Evolutionary conservation across 129 eudicot species (phyloP).

Genomic region (Calendula officinalis): DNA sequence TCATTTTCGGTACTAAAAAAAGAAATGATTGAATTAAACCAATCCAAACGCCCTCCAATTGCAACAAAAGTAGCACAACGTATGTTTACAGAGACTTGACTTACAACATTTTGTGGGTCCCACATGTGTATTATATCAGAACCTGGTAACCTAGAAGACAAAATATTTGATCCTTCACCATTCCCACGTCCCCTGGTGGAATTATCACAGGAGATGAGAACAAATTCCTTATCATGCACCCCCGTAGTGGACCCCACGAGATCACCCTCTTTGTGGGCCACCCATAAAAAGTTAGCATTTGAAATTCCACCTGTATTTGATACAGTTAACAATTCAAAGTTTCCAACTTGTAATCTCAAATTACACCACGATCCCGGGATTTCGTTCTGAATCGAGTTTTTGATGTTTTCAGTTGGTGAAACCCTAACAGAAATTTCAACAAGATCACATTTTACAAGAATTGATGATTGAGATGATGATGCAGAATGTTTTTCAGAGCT

Average conservation of each 20-base stretch:
- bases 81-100: conserved; percentile 53
- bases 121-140: conserved; percentile 64
- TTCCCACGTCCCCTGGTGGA: conserved; percentile 76
- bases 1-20: conserved; percentile 48
- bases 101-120: conserved; percentile 47
- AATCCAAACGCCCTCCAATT: conserved; percentile 87
- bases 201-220: conserved; percentile 69
- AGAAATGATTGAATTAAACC: conserved; percentile 59
- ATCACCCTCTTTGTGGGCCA: conserved; percentile 66
- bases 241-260: conserved; percentile 68
- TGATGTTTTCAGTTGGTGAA: conserved; percentile 36
- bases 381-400: conserved; percentile 62
- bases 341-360: conserved; percentile 47
- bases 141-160: conserved; percentile 71
- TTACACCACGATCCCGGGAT: conserved; percentile 87
- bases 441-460: conserved; percentile 66
- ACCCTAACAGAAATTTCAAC: conserved; percentile 41
- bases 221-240: conserved; percentile 46
- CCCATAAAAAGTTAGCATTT: conserved; percentile 57
- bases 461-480: conserved; percentile 47
- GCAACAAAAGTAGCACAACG: conserved; percentile 80
- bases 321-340: conserved; percentile 63
- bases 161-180: conserved; percentile 83
- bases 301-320: conserved; percentile 62
- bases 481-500: conserved; percentile 35